A percentile compares a stretch with the other conserved stretches of the same genome.
These are phyloP conservation scores for Suhomyces bolitotheri DNA, from an alignment of 1,139 yeast genomes.

Conservation along the genomic window DNA sequence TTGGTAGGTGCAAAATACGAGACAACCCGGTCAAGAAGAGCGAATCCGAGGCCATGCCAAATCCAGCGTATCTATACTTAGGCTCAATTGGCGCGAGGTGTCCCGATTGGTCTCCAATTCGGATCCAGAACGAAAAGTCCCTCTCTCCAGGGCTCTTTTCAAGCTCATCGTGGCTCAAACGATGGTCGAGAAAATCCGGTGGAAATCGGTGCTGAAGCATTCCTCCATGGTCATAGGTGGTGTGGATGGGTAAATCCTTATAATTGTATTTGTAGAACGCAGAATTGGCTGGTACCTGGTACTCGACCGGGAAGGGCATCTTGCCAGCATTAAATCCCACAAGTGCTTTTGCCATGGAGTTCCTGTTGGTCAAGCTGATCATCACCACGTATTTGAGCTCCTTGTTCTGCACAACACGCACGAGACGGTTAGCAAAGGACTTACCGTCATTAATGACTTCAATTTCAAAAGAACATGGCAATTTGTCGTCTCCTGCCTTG, in stretches of 20 bases:
- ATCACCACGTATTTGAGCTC: constrained; percentile 34
- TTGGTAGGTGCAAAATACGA: constrained; percentile 27
- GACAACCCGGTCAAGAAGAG: constrained; percentile 34
- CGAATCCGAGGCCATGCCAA: constrained; percentile 38
- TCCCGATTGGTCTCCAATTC: constrained; percentile 26
- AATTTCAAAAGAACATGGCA: constrained; percentile 32
- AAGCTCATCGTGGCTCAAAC: constrained; percentile 20
- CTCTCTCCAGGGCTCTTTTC: constrained; percentile 32
- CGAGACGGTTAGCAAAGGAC: constrained; percentile 34
- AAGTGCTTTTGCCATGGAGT: constrained; percentile 21
- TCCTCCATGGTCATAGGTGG: constrained; percentile 21
- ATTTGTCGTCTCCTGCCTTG: constrained; percentile 37
- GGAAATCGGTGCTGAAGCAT: constrained; percentile 31
- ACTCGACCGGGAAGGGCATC: constrained; percentile 32
- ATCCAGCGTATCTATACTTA: constrained; percentile 27
- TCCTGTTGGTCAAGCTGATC: constrained; percentile 36
- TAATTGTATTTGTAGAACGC: constrained; percentile 29
- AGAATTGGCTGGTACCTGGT: constrained; percentile 31
- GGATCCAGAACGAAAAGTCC: constrained; percentile 34
- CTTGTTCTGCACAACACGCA: constrained; percentile 31
- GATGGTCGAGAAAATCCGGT: constrained; percentile 25
- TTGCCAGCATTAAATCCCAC: constrained; percentile 18
- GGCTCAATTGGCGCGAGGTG: constrained; percentile 6
- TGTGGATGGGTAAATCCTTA: constrained; percentile 23
- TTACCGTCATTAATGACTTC: constrained; percentile 34